phyloP scores from a whole-genome alignment of 352 stramenopile genomes.

The Globisporangium ultimum region DNA sequence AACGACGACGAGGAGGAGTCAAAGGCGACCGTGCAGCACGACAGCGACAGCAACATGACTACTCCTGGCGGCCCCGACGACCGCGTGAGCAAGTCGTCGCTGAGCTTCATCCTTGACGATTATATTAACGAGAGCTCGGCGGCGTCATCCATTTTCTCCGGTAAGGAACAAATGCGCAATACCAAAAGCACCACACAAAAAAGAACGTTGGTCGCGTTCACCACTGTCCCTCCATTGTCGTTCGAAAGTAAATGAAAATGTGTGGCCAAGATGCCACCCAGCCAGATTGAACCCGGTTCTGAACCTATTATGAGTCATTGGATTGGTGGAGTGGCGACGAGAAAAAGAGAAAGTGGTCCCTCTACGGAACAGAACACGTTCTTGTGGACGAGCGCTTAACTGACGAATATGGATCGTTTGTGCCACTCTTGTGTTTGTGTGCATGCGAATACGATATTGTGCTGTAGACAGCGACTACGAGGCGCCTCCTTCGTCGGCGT shows the following conservation, averaged over 20 bases:
- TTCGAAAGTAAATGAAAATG: too few relatives aligned
- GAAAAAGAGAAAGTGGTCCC: too few relatives aligned
- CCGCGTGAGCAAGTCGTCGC: slow-evolving; percentile 51
- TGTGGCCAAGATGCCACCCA: too few relatives aligned
- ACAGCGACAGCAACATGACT: slow-evolving; percentile 10
- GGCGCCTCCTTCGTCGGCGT: slow-evolving; percentile 2
- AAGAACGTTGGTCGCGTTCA: neutral
- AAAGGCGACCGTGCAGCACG: slow-evolving; percentile 11
- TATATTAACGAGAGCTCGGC: slow-evolving; percentile 18
- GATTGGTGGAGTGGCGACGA: neutral
- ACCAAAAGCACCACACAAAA: neutral
- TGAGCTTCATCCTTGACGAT: slow-evolving; percentile 75
- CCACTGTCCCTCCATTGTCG: too few relatives aligned
- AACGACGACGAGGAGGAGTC: slow-evolving; percentile 16
- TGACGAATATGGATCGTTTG: neutral
- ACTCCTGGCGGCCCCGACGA: neutral
- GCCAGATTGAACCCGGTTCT: slow-evolving; percentile 7
- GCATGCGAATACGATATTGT: too few relatives aligned
- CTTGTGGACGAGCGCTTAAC: neutral
- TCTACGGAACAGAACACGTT: too few relatives aligned
- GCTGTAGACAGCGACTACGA: slow-evolving; percentile 16
- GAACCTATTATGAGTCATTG: slow-evolving; percentile 7
- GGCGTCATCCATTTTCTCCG: slow-evolving; percentile 17
- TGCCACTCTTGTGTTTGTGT: slow-evolving; percentile 8
- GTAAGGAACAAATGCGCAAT: slow-evolving; percentile 5